Evolutionary conservation across 108 stramenopile genomes (phyloP).

Genomic region (Cyclotella choctawhatcheeana): DNA sequence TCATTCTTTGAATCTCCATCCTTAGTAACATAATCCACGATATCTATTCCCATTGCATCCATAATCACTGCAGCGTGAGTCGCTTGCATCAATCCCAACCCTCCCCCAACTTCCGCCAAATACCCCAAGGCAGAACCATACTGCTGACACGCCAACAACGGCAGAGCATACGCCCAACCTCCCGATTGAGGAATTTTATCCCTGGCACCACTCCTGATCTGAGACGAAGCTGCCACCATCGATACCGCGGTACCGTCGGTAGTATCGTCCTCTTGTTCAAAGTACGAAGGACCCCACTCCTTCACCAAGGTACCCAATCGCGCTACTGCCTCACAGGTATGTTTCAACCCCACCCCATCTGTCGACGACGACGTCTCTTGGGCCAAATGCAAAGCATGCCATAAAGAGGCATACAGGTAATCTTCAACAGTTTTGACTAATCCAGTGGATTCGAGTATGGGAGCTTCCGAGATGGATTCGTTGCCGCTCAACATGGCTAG

Average conservation of each 20-base stretch:
- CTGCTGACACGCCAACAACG: conserved; percentile 76
- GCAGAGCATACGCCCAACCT: conserved; percentile 78
- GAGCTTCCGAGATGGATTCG: conserved; percentile 45
- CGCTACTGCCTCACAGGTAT: conserved; percentile 43
- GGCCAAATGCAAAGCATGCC: conserved; percentile 59
- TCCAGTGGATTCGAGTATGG: conserved; percentile 37
- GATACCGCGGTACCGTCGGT: conserved; percentile 20
- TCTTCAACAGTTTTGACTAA: conserved; percentile 76
- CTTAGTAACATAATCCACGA: too few species aligned
- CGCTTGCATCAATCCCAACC: conserved; percentile 73
- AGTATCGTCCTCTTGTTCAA: conserved; percentile 61
- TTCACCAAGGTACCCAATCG: conserved; percentile 61
- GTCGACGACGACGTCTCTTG: too few species aligned
- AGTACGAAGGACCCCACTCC: conserved; percentile 77
- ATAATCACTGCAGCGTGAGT: conserved; percentile 66
- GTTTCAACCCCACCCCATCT: conserved; percentile 33
- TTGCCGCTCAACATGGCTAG: conserved; percentile 48
- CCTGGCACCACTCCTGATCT: too few species aligned
- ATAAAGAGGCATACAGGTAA: conserved; percentile 72
- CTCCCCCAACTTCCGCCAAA: conserved; percentile 68
- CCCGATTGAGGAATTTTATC: conserved; percentile 48
- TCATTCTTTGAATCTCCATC: too few species aligned
- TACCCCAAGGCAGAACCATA: conserved; percentile 71
- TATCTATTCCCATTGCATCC: conserved; percentile 39
- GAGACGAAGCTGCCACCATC: conserved; percentile 30